These are phyloP conservation scores for Heritiera fomes DNA, from an alignment of 345 rosid species.

Conservation along the genomic window DNA sequence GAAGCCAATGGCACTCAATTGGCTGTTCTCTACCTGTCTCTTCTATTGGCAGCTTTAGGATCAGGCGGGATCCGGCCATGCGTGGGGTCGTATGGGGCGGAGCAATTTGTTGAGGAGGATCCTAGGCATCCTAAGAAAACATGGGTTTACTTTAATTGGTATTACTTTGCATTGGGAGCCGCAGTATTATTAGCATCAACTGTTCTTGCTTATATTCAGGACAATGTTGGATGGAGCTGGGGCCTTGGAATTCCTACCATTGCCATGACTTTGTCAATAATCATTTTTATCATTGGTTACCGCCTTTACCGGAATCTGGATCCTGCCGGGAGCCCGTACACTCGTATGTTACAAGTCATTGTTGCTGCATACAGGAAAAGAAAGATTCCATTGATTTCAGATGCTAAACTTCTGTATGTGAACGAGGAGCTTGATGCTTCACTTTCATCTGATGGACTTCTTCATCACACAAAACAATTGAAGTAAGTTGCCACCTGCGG, in stretches of 20 bases:
- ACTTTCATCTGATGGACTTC: constrained; percentile 54
- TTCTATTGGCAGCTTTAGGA: constrained; percentile 54
- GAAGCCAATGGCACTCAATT: constrained; percentile 45
- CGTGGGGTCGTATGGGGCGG: constrained; percentile 73
- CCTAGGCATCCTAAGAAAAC: constrained; percentile 44
- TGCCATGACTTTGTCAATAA: constrained; percentile 56
- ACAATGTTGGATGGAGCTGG: constrained; percentile 66
- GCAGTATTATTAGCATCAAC: constrained; percentile 54
- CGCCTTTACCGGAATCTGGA: constrained; percentile 61
- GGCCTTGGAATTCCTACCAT: constrained; percentile 67
- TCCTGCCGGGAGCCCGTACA: constrained; percentile 71
- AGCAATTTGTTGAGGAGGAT: constrained; percentile 54
- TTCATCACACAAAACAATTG: constrained; percentile 48
- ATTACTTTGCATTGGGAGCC: constrained; percentile 65
- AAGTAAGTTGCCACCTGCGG: constrained; percentile 29
- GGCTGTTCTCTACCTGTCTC: constrained; percentile 47
- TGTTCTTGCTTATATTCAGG: constrained; percentile 61
- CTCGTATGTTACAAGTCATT: constrained; percentile 51
- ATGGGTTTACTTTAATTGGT: constrained; percentile 71
- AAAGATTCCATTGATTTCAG: constrained; percentile 35
- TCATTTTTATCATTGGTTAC: constrained; percentile 48
- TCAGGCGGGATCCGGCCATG: constrained; percentile 67
- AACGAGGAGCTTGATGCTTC: constrained; percentile 56
- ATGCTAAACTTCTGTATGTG: constrained; percentile 39
- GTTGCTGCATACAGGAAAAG: constrained; percentile 61